phyloP scores from a whole-genome alignment of 352 stramenopile genomes.

The Pythium coloratum region DNA sequence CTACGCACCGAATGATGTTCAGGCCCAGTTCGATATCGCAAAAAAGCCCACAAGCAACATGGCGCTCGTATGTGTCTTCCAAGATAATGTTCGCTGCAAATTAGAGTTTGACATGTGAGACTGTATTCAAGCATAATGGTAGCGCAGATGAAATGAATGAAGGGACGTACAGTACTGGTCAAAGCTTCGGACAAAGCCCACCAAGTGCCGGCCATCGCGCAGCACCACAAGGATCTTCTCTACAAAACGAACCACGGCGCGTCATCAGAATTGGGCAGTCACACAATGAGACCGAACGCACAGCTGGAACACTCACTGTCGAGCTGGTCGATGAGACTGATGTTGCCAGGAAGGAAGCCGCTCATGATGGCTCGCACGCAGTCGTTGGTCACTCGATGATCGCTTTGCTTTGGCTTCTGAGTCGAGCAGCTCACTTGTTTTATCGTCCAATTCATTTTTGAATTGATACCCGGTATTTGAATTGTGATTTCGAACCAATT shows the following conservation, averaged over 20 bases:
- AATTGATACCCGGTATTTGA: constrained; percentile 17
- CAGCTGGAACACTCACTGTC: constrained; percentile 55
- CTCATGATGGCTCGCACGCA: constrained; percentile 47
- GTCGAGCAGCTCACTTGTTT: constrained; percentile 1
- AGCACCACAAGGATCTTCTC: constrained; percentile 93
- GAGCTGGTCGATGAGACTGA: constrained; percentile 82
- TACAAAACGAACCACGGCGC: constrained; percentile 21
- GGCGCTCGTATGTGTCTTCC: constrained; percentile 93
- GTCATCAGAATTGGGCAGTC: neutral
- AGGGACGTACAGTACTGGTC: constrained; percentile 78
- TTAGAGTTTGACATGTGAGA: neutral
- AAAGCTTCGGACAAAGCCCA: constrained; percentile 89
- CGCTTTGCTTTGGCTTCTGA: neutral
- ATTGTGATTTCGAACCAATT: constrained; percentile 25
- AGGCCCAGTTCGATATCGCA: constrained; percentile 95
- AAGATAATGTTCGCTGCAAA: constrained; percentile 94
- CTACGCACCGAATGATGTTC: constrained; percentile 92
- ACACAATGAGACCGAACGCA: neutral
- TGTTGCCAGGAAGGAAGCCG: constrained; percentile 75
- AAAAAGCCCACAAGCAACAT: constrained; percentile 88
- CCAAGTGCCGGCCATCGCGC: constrained; percentile 94
- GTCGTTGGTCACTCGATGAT: neutral
- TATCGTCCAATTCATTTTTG: constrained; percentile 17
- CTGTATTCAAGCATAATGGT: neutral
- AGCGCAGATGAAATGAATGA: neutral